phyloP scores from a whole-genome alignment of 257 asterid species.

The Apocynum venetum region DNA sequence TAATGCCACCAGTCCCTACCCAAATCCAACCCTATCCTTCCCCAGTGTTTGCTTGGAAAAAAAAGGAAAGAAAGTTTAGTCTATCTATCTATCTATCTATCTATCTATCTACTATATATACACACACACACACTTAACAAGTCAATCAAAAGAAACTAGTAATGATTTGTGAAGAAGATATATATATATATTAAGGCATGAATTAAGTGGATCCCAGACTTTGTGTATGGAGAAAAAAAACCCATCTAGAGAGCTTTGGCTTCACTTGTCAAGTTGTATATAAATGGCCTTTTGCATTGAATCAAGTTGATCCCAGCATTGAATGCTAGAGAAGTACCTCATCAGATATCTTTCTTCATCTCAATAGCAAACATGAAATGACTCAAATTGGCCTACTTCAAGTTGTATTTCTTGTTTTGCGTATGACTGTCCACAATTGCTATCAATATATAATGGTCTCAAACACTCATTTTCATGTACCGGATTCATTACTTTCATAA shows the following conservation, averaged over 20 bases:
- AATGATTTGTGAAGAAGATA: too few relatives aligned
- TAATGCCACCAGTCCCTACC: constrained; percentile 17
- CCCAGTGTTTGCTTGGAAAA: neutral
- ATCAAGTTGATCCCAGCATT: constrained; percentile 4
- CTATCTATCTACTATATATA: too few relatives aligned
- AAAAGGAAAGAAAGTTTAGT: too few relatives aligned
- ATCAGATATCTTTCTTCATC: neutral
- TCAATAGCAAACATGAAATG: constrained; percentile 2
- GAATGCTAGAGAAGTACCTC: neutral
- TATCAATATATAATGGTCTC: neutral
- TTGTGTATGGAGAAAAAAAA: neutral
- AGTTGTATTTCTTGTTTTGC: constrained; percentile 3
- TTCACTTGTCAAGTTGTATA: constrained; percentile 19
- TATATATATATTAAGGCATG: neutral
- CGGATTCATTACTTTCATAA: neutral
- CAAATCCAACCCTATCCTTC: constrained; percentile 1
- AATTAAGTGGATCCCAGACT: neutral
- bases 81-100: neutral
- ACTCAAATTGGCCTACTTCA: constrained; percentile 11
- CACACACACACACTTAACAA: neutral
- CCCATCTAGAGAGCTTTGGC: constrained; percentile 2
- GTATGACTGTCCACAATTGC: neutral
- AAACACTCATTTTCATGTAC: neutral
- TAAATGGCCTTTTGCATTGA: neutral
- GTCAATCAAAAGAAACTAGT: neutral